phyloP scores from a whole-genome alignment of 1,139 yeast species.

The Blastobotrys elegans region DNA sequence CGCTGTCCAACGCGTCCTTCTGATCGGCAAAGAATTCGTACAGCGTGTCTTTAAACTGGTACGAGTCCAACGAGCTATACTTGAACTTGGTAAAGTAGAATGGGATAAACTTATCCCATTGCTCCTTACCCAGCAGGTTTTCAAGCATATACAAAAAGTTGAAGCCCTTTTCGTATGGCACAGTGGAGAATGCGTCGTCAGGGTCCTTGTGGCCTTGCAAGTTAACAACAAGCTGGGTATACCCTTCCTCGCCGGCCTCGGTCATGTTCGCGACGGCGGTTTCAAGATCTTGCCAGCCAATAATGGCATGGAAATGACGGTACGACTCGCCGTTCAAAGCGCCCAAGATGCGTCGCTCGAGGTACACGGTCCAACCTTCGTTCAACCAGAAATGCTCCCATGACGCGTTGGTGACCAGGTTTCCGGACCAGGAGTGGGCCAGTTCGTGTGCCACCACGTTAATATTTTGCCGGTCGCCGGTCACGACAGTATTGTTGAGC shows the following conservation, averaged over 20 bases:
- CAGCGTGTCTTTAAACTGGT: conserved; percentile 70
- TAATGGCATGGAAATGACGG: conserved; percentile 76
- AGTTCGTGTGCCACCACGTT: conserved; percentile 89
- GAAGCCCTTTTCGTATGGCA: conserved; percentile 90
- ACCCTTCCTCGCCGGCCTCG: conserved; percentile 42
- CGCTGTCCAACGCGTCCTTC: conserved; percentile 48
- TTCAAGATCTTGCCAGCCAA: conserved; percentile 82
- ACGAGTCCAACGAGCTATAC: conserved; percentile 70
- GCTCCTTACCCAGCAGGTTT: conserved; percentile 55
- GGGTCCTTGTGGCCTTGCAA: conserved; percentile 65
- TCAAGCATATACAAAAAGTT: conserved; percentile 73
- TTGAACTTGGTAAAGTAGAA: conserved; percentile 67
- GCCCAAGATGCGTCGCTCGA: conserved; percentile 80
- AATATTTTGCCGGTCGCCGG: conserved; percentile 82
- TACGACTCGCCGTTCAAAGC: conserved; percentile 69
- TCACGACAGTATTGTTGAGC: conserved; percentile 83
- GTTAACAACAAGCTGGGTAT: conserved; percentile 64
- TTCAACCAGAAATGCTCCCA: conserved; percentile 96
- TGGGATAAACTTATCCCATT: conserved; percentile 75
- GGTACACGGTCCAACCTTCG: conserved; percentile 94
- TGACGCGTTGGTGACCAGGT: conserved; percentile 79
- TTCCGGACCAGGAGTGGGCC: conserved; percentile 92
- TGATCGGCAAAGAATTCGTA: conserved; percentile 51
- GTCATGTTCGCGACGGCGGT: conserved; percentile 62
- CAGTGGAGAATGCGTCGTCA: conserved; percentile 82